Evolutionary conservation across 257 asterid species (phyloP).

Genomic region (Ajuga chamaepitys): DNA sequence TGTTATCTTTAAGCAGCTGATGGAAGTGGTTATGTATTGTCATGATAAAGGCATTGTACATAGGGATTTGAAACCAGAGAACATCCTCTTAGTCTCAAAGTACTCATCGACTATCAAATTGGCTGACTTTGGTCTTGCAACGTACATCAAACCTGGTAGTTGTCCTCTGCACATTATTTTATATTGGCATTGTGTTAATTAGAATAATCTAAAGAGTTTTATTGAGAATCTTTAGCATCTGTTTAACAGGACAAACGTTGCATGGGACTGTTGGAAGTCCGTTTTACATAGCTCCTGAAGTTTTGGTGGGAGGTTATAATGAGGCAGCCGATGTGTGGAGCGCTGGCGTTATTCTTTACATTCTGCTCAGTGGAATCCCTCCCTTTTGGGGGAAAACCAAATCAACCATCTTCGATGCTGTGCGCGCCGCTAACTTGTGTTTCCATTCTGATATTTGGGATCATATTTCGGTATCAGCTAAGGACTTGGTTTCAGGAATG

Average conservation of each 20-base stretch:
- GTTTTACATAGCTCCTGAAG: conserved; percentile 64
- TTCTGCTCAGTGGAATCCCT: conserved; percentile 55
- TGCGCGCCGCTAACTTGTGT: conserved; percentile 42
- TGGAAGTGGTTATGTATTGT: conserved; percentile 51
- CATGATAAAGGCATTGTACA: conserved; percentile 46
- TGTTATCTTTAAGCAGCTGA: conserved; percentile 36
- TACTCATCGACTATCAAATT: conserved; percentile 46
- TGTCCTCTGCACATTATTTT: not conserved
- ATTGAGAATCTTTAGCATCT: conserved; percentile 7
- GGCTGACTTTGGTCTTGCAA: conserved; percentile 67
- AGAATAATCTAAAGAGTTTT: not conserved
- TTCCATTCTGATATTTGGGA: conserved; percentile 46
- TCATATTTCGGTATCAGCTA: conserved; percentile 41
- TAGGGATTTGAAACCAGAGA: conserved; percentile 62
- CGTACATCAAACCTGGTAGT: conserved; percentile 37
- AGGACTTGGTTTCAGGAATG: conserved; percentile 45
- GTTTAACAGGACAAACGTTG: conserved; percentile 39
- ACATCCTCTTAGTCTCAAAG: conserved; percentile 38
- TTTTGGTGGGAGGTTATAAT: conserved; percentile 42
- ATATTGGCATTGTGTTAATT: not conserved
- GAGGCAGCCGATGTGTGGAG: conserved; percentile 66
- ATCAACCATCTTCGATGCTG: conserved; percentile 52
- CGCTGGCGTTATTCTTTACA: conserved; percentile 62
- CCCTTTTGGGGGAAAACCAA: conserved; percentile 70
- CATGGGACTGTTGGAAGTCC: conserved; percentile 66